Base-by-base conservation (phyloP, 2,329 filamentous ascomycete species). In the Eutypella sp. region DNA sequence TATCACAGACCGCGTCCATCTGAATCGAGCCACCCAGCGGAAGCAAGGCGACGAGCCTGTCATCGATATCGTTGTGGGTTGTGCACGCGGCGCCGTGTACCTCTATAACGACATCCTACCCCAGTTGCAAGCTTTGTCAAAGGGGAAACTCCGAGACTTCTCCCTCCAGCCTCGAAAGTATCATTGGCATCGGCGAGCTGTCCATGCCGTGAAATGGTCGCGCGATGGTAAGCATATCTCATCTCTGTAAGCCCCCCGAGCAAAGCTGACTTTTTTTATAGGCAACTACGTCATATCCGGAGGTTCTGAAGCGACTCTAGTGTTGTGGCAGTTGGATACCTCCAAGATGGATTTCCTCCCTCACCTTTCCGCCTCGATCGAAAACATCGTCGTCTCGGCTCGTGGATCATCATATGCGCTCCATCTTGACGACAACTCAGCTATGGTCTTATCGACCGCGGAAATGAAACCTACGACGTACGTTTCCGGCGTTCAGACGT, bases 261-360 rank as follows among this genome's bases (percentile, higher is more conserved):
- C 29, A 3, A 29, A 27, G 39, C 57, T 60, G 50, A 61, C 46
- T 31, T 20, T n/a, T n/a, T n/a, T 19, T 6, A 29, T 55, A 93
- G 88, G 89, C 42, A 90, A 96, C 62, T 99, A 99, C 65, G 70
- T 99, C 48, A 84, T 99, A 43, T 97, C 93, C 46, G 93, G 93
- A 60, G 93, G 93, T 25, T 82, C 83, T 19, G 93, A 99, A 67
- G 91, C 89, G 7, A 87, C 89, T 18, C 74, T 99, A 36, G 88
- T 96, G 8, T 72, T 96, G 25, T 97, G 91, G 91, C 93, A 99
- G 67, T 74, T 96, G 47, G 88, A 95, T 55, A 96, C 92, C 1
- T 84, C 84, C 51, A 85, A 85, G 62, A 82, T 82, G 58, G 86
- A 93, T 60, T 89, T 85, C 60, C 72, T 99, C 23, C 93, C 93